A percentile compares a stretch with the other conserved stretches of the same genome.
Conservation (phyloP, 305 asterid genomes). For the Nicotiana rustica region DNA sequence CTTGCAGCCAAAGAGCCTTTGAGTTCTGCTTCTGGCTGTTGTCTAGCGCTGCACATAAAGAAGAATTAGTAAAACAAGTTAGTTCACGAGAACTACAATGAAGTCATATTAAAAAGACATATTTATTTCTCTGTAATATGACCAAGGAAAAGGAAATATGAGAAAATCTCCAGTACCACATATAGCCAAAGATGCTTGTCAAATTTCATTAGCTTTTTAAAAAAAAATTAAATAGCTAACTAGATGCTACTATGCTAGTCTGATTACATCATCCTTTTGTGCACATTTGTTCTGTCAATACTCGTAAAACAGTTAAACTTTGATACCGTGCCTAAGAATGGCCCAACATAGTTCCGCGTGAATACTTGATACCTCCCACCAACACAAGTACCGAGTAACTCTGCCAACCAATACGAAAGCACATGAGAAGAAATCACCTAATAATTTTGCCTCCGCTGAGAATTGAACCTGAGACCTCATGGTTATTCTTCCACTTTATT, state of each 20-base stretch:
- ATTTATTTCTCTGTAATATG: background rate
- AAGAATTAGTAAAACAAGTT: background rate
- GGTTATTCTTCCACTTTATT: too few relatives aligned
- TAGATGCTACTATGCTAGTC: constrained; percentile 19
- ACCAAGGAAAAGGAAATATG: constrained; percentile 20
- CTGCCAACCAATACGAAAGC: too few relatives aligned
- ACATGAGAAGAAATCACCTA: too few relatives aligned
- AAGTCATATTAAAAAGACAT: background rate
- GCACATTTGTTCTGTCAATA: background rate
- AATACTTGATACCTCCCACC: background rate
- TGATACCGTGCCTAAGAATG: constrained; percentile 3
- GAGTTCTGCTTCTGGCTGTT: constrained; percentile 67
- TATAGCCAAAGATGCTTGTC: background rate
- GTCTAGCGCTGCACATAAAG: constrained; percentile 43
- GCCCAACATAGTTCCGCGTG: background rate
- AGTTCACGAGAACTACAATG: constrained; percentile 14
- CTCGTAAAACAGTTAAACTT: background rate
- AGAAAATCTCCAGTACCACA: background rate
- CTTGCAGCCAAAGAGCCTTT: constrained; percentile 74
- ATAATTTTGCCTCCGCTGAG: too few relatives aligned
- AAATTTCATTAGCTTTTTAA: background rate
- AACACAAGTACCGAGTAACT: too few relatives aligned
- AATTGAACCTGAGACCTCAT: too few relatives aligned
- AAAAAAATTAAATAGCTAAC: background rate
- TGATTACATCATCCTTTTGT: background rate